These are phyloP conservation scores for Brettanomyces bruxellensis DNA, from an alignment of 805 yeast species.

Conservation along the genomic window DNA sequence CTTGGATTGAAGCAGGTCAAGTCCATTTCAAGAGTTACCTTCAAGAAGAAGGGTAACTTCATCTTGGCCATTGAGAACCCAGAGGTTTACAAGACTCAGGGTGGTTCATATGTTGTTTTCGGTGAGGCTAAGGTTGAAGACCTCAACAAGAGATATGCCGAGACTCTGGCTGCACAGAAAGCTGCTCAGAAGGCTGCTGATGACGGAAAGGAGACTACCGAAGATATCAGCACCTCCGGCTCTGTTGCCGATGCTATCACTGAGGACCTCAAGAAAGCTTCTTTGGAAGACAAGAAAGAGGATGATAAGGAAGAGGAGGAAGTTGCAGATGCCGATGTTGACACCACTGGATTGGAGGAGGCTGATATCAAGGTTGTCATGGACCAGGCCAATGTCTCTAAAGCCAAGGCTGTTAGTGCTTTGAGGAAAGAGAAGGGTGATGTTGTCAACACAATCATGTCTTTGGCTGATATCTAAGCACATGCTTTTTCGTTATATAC, in stretches of 20 bases:
- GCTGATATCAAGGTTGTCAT: constrained; percentile 80
- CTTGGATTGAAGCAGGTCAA: constrained; percentile 83
- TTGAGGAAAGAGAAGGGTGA: constrained; percentile 84
- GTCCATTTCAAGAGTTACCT: constrained; percentile 91
- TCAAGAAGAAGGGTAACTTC: constrained; percentile 87
- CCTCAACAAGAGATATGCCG: constrained; percentile 78
- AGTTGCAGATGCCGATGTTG: constrained; percentile 39
- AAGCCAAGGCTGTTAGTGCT: constrained; percentile 87
- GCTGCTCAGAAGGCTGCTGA: constrained; percentile 41
- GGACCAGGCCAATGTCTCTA: constrained; percentile 86
- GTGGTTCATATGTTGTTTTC: constrained; percentile 92
- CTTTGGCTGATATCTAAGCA: constrained; percentile 28
- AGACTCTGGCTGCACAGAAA: constrained; percentile 72
- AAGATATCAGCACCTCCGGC: constrained; percentile 37
- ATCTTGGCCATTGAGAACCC: constrained; percentile 88
- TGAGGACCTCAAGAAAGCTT: constrained; percentile 68
- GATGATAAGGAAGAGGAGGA: constrained; percentile 27
- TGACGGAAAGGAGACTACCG: not conserved
- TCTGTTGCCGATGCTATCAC: constrained; percentile 50
- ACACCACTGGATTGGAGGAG: constrained; percentile 73
- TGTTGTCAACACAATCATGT: constrained; percentile 94
- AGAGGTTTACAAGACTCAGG: constrained; percentile 87
- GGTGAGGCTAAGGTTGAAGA: constrained; percentile 98
- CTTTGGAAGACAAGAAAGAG: constrained; percentile 33
- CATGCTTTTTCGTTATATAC: too few relatives aligned